A percentile compares a stretch with the other conserved stretches of the same genome.
Conservation (phyloP, 176 grass and related monocot species). For the Pharus latifolius region DNA sequence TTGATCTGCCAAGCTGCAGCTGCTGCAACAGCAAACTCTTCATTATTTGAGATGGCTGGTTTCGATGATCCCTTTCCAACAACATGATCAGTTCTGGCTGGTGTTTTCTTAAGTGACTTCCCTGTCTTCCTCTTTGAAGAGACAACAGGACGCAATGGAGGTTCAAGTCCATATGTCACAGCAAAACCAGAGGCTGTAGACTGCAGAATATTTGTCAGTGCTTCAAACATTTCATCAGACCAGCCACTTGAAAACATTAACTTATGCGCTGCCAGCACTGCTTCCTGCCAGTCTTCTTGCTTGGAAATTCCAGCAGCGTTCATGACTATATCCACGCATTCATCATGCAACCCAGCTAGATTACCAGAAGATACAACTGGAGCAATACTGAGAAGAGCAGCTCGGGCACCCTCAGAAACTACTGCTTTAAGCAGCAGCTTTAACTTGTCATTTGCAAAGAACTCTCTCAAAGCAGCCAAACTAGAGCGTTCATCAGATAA, state of each 20-base stretch:
- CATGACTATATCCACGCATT: constrained; percentile 57
- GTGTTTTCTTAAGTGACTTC: constrained; percentile 46
- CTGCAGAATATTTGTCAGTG: constrained; percentile 57
- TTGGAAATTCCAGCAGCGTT: constrained; percentile 41
- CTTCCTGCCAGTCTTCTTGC: constrained; percentile 46
- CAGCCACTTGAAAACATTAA: constrained; percentile 48
- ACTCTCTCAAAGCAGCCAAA: constrained; percentile 48
- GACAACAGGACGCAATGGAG: constrained; percentile 15
- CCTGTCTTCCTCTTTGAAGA: constrained; percentile 54
- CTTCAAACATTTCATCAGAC: constrained; percentile 76
- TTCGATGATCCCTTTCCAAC: constrained; percentile 40
- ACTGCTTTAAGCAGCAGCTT: constrained; percentile 43
- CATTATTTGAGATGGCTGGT: constrained; percentile 9
- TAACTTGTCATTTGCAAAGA: constrained; percentile 53
- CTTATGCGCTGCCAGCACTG: constrained; percentile 46
- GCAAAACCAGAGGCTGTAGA: constrained; percentile 39
- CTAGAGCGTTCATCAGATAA: constrained; percentile 34
- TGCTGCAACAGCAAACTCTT: constrained; percentile 47
- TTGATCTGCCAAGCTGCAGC: constrained; percentile 77
- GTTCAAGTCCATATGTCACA: constrained; percentile 31
- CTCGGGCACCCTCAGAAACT: constrained; percentile 57
- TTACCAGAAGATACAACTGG: constrained; percentile 47
- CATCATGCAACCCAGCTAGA: constrained; percentile 33
- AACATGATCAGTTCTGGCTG: not conserved
- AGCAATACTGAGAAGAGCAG: constrained; percentile 56